Evolutionary conservation across 495 filamentous ascomycete species (phyloP), one percentile per base, ranked within the genome.

Genomic region (Lasiosphaeria ovina): DNA sequence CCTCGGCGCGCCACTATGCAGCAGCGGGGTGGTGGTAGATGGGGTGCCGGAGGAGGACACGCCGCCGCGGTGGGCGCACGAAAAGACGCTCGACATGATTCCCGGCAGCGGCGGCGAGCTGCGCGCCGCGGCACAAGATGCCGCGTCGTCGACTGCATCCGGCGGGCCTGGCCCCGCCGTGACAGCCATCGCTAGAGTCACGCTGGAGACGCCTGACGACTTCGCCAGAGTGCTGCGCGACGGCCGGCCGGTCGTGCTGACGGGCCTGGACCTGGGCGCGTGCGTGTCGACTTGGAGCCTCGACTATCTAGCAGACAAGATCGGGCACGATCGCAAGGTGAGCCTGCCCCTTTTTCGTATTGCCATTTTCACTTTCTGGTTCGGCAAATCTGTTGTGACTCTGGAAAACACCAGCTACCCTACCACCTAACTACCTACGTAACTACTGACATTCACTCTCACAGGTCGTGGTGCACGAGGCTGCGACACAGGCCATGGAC

Each of bases 381-480:
- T 24, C 24, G 24, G 24, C 24, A 24, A 24, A 24, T 24, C 24
- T 24, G 2, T 24, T 24, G 2, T 24, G 24, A 24, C 2, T 24
- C 24, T 24, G 24, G 24, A 24, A 24, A 24, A 24, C 24, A 24
- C 24, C 2, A 24, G 24, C 24, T 24, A 24, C 24, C 24, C 24
- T 24, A 24, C 24, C 24, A 24, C 24, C 24, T 24, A 24, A 24
- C 17, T 34, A 14, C 38, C 35, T 24, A n/a, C n/a, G 7, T 55
- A 62, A 49, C 57, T 69, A 50, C 65, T 50, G n/a, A 38, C 33
- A 51, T n/a, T 34, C 0, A 10, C 24, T 24, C 24, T 24, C 24
- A 9, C 59, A 89, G 84, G 81, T 94, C 11, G 77, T 90, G 9
- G 83, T 92, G 11, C 91, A 96, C 65, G 79, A 87, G 47, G 83